Evolutionary conservation across 805 yeast genomes (phyloP), one percentile per base, ranked within the genome.

Genomic region (Wickerhamiella lipophila): DNA sequence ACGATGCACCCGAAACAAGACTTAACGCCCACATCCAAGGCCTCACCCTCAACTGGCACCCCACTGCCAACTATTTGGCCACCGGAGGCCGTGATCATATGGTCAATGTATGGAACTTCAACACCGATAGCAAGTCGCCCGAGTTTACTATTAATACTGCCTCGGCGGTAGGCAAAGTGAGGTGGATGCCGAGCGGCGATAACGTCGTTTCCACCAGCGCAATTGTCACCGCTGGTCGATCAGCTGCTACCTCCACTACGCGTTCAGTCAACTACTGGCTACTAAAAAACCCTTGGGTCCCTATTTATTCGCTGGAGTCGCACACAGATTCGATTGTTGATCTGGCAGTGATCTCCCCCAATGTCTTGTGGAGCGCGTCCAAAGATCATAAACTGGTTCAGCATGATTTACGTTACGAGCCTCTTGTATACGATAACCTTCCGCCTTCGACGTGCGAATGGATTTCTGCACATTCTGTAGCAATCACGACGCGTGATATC

Each of bases 1-100:
- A 89, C 3, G 56, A 64, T 11, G 68, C 67, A 45, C 69, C 69
- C 45, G 96, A 89, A 57, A 69, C 79, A 46, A 78, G 80, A 51
- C 73, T 92, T 61, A 83, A 81, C 57, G 94, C 95, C 2, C 97
- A 89, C 61, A 76, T 86, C 2, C 94, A 95, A 2, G 97, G 95
- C 0, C 68, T 88, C 15, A 77, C 94, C 3, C 64, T 92, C 3
- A 87, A 85, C 57, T 87, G 95, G 79, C 95, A 88, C 60, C 94
- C 94, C 0, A 79, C 78, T 34, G 62, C 72, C 32, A 95, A 88
- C 53, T 83, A 80, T 57, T 74, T 92, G 18, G 79, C 81, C 4
- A 84, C 95, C 18, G 96, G 96, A 13, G 98, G 98, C 6, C 72
- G 96, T 57, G 98, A 92, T 64, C 81, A 82, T 47, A 80, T 79